Base-by-base conservation (phyloP, 2,329 filamentous ascomycete species). In the Alternaria arborescens region DNA sequence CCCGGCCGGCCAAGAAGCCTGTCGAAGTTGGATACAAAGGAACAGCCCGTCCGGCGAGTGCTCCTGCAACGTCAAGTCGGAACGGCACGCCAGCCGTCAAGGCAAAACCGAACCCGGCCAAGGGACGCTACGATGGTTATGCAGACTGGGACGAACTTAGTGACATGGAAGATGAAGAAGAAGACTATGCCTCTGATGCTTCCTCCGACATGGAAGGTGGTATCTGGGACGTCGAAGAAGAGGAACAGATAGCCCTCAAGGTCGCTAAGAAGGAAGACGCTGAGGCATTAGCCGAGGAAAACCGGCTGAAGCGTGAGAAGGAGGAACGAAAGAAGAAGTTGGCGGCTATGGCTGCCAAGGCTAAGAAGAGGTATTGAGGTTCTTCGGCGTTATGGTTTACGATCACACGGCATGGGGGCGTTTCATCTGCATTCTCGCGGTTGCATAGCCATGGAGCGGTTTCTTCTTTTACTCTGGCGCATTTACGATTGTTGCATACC, bases 191-290 rank as follows among this genome's bases (percentile, higher is more conserved):
- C 3, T 89, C 87, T 0, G 90, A 90, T 55, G 87, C 76, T 6
- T 91, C 89, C 5, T 92, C 89, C 6, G 91, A 92, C 69, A 93
- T 93, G 89, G 91, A 93, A 76, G 91, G 90, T 2, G 90, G 90
- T 34, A 76, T 90, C 38, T 89, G 89, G 61, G 91, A 93, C 68
- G 86, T 94, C 53, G 90, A 93, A 62, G 81, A 85, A 36, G 91
- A 94, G 75, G 91, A 94, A 75, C 81, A 83, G 47, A 74, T 81
- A 51, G 89, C 91, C 2, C 85, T 89, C 61, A 78, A 81, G 30
- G 82, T 85, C 55, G 91, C 90, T 24, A 86, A 86, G 44, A 84
- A 84, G 47, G 91, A 94, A 73, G 91, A 94, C 69, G 82, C 85
- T 18, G 82, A 87, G 67, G 88, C 90, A 60, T 80, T 90, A 68